Base-by-base conservation (phyloP, 345 rosid species). In the Eucalyptus dawsonii region DNA sequence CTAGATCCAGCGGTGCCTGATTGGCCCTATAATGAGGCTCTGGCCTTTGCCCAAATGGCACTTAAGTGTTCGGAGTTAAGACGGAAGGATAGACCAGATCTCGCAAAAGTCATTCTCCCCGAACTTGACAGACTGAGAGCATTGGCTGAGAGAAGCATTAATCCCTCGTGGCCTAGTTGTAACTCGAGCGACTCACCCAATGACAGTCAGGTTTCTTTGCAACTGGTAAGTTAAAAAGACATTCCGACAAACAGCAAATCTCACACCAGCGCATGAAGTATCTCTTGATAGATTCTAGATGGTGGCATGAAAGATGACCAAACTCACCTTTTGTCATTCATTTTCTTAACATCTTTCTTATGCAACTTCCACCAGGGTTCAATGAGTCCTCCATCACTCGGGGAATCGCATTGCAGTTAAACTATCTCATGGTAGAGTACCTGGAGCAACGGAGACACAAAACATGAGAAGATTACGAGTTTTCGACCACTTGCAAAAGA, bases 51-150 rank as follows among this genome's bases (percentile, higher is more conserved):
- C 19, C 88, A 87, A 72, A 49, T 89, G 50, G 87, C 91, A 27
- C 29, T 89, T 8, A 87, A 89, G 56, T 89, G 91, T 83, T 56
- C 91, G 11, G 89, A 89, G 62, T 85, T 89, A 72, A 89, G 91
- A 62, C 89, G 89, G 49, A 89, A 58, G 87, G 89, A 89, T 60
- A 88, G 91, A 11, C 91, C 91, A 1, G 91, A 89, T 58, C 91
- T 89, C 24, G 87, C 60, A 9, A 80, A 80, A 47, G 89, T 80
- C 31, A 83, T 89, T 37, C 49, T 89, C 87, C 91, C 91, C 13
- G 87, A 87, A 62, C 91, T 89, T 9, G 60, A 87, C 67, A 80
- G 62, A 87, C 87, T 89, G 83, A 87, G 87, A 88, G 65, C 87
- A 56, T 60, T 89, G 14, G 89, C 91, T 29, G 91, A 89, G 87